Percentiles rank a stretch among this genome's conserved stretches.
phyloP scores from a whole-genome alignment of 768 basidiomycete species.

The Peribolospora baueri region DNA sequence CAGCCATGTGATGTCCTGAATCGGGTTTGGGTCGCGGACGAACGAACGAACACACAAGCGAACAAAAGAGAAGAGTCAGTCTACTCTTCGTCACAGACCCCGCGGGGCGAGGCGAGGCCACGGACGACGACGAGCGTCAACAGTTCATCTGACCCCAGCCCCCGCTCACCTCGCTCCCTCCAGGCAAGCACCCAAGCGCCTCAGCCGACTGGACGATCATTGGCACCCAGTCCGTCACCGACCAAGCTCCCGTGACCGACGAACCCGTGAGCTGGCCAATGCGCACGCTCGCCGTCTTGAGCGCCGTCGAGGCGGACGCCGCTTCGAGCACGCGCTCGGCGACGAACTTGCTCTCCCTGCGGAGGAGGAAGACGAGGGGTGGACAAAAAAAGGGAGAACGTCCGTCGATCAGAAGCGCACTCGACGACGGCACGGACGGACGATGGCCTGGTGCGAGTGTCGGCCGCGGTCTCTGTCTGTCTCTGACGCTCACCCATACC shows the following conservation, averaged over 20 bases:
- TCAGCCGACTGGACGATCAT: background rate
- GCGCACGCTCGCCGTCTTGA: background rate
- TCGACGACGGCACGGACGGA: too few relatives aligned
- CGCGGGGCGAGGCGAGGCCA: too few relatives aligned
- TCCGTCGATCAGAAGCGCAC: too few relatives aligned
- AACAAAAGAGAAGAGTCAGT: background rate
- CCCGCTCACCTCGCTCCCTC: background rate
- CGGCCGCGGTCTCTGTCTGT: too few relatives aligned
- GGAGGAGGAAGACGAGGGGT: background rate
- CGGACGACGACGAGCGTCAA: too few relatives aligned
- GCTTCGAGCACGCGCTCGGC: background rate
- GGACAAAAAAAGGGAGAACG: background rate
- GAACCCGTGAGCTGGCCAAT: background rate
- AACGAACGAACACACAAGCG: background rate
- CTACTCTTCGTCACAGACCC: too few relatives aligned
- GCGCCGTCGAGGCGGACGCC: background rate
- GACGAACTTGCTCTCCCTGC: background rate
- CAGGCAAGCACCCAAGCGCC: background rate
- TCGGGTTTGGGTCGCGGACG: background rate
- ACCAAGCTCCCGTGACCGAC: background rate
- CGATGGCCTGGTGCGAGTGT: too few relatives aligned
- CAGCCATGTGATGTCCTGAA: background rate
- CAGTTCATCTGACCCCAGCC: too few relatives aligned
- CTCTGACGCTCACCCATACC: background rate
- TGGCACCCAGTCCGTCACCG: background rate